Base-by-base conservation (phyloP, 805 yeast genomes). In the Brettanomyces anomalus region DNA sequence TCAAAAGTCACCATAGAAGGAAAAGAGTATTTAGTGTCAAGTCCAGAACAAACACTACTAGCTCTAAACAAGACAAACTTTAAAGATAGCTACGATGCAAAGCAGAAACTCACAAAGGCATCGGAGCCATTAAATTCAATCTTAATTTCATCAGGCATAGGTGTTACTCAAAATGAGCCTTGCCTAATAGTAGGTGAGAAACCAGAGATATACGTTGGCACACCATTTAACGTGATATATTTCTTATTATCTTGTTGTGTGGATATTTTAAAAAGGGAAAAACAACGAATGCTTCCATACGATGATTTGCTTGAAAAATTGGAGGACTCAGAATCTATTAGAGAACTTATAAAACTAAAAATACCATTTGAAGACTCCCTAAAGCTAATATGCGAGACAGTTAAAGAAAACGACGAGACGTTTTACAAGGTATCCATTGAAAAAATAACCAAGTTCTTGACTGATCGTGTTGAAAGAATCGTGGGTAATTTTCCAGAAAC, bases 401-500 rank as follows among this genome's bases (percentile, higher is more conserved):
- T 69, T 3, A 59, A 54, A 17, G 74, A 72, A 43, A 68, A 63
- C 15, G 77, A 65, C 24, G 74, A 70, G 36, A 37, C 43, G 2
- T 74, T 70, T 46, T 72, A 62, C 56, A 75, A 70, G 51, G 66
- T 71, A 26, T 66, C 75, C 1, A 44, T 57, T 3, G 52, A 49
- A 1, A 71, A 65, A 43, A 66, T 74, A 3, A 44, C 66, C 2
- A 43, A 46, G 1, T 73, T 58, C 48, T 52, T 81, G 7, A 54
- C 63, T 13, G 36, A 18, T 0, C 76, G 68, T 47, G 65, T 75
- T 2, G 47, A 50, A 0, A 51, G 52, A n/a, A 54, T 78, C 1
- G 46, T 56, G 0, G 26, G 39, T 0, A 50, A 56, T 8, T 67
- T 77, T 43, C 77, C 79, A 0, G 19, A 44, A 14, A 58, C 68